Conservation (phyloP, 768 basidiomycete genomes). For the Hortiboletus flavorubellus region DNA sequence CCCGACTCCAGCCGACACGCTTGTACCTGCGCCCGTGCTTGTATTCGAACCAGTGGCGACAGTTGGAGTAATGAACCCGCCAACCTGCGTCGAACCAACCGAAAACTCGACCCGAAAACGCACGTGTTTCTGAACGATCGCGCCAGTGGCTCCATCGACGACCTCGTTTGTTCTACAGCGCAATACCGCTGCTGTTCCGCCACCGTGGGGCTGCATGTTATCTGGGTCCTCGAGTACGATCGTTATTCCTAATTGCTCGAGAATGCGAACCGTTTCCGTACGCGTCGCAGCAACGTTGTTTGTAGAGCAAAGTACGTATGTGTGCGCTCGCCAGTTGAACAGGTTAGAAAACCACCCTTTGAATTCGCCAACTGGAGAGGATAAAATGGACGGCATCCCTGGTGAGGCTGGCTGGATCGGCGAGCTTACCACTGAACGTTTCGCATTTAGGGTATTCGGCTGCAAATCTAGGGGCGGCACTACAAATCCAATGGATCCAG, state of each 20-base stretch:
- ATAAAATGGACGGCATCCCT: constrained; percentile 40
- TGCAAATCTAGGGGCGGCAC: constrained; percentile 57
- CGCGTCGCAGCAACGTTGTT: constrained; percentile 60
- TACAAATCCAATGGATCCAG: constrained; percentile 24
- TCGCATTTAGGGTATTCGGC: constrained; percentile 37
- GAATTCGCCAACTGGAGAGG: constrained; percentile 79
- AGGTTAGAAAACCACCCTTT: constrained; percentile 95
- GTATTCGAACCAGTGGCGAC: constrained; percentile 16
- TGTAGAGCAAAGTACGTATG: constrained; percentile 52
- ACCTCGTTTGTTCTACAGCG: constrained; percentile 53
- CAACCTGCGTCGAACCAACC: constrained; percentile 21
- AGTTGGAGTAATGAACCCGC: constrained; percentile 21
- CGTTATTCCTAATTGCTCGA: constrained; percentile 60
- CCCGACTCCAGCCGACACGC: not conserved
- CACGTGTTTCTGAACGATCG: constrained; percentile 62
- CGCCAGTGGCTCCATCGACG: constrained; percentile 37
- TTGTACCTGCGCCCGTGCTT: constrained; percentile 17
- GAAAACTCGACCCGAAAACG: constrained; percentile 84
- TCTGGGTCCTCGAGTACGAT: constrained; percentile 54
- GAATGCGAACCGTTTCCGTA: constrained; percentile 57
- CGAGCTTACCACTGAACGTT: constrained; percentile 48
- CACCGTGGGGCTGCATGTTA: constrained; percentile 26
- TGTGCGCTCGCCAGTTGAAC: constrained; percentile 83
- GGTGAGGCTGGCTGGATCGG: constrained; percentile 43
- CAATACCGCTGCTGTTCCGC: constrained; percentile 38